Conservation (phyloP, 2,329 filamentous ascomycete species). For the Sporothrix brasiliensis region DNA sequence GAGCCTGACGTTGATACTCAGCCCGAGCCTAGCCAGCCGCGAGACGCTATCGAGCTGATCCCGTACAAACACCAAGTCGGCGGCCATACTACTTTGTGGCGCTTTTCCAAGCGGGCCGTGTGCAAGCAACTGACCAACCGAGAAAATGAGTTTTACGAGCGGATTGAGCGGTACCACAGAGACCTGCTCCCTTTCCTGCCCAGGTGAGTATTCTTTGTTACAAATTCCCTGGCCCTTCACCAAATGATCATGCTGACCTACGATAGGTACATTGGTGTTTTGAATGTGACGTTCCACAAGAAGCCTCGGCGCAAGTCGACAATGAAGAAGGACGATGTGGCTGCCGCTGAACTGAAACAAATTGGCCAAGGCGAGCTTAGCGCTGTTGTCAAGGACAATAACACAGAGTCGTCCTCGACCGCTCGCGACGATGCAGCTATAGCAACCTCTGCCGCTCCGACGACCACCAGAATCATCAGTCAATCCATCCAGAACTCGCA, state of each 20-base stretch:
- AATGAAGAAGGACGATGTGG: slow-evolving; percentile 54
- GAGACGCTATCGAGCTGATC: slow-evolving; percentile 92
- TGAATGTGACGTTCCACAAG: slow-evolving; percentile 95
- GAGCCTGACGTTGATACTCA: slow-evolving; percentile 57
- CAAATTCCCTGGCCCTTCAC: not conserved
- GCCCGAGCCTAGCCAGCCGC: slow-evolving; percentile 59
- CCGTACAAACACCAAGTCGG: slow-evolving; percentile 98
- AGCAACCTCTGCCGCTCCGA: not conserved
- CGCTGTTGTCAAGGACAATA: slow-evolving; percentile 34
- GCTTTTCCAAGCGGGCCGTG: slow-evolving; percentile 90
- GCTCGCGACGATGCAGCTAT: slow-evolving; percentile 25
- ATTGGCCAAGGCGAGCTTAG: slow-evolving; percentile 41
- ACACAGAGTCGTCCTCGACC: not conserved
- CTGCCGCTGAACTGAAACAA: slow-evolving; percentile 45
- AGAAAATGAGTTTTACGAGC: slow-evolving; percentile 99
- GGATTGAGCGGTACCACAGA: slow-evolving; percentile 86
- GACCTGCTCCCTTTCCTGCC: slow-evolving; percentile 89
- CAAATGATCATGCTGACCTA: not conserved
- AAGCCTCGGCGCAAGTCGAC: slow-evolving; percentile 67
- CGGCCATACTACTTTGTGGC: slow-evolving; percentile 93
- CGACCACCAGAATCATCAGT: slow-evolving; percentile 55
- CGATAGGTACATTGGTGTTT: slow-evolving; percentile 86
- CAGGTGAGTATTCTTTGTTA: slow-evolving; percentile 56
- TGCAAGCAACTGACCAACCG: slow-evolving; percentile 98
- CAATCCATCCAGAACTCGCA: slow-evolving; percentile 72